Base-by-base conservation (phyloP, 108 stramenopile genomes). In the Bacterosira constricta region DNA sequence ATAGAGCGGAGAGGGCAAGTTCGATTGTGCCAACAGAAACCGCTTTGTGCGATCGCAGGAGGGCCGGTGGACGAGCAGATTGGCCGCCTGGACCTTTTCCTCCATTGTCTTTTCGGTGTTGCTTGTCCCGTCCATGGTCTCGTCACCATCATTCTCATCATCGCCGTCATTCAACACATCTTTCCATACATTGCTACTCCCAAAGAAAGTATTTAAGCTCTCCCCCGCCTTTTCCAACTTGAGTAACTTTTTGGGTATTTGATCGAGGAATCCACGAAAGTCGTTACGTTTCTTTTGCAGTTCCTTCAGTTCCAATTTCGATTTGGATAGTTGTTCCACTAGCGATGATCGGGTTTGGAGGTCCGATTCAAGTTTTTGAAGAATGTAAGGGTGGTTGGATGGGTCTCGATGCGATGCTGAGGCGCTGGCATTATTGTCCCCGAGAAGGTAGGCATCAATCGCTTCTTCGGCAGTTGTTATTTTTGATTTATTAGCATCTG, bases 151-250 rank as follows among this genome's bases (percentile, higher is more conserved):
- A 1, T 76, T n/a, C 37, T 75, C 62, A n/a, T 66, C 52, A 26
- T 64, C 51, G 10, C 25, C 29, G 51, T 37, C 44, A 73, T 67
- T 30, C 53, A 55, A 20, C 41, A 55, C 46, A 15, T 53, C 51
- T 2, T 38, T 63, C 32, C 26, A 66, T 39, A 66, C 47, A 47
- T 29, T 25, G 8, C 50, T 35, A 23, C 35, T 46, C n/a, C 68
- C 63, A 55, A 90, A 88, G 59, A 86, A 89, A 30, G 64, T 62
- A 72, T 85, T 88, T 61, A 92, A 57, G 23, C 85, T 79, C 63
- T 84, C 61, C 39, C 79, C 85, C 10, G 80, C 77, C 59, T 63
- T 57, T 73, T 92, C 90, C 68, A 95, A 56, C 20, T 84, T 80
- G 5, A 31, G 35, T 29, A 95, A 32, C 66, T 88, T 83, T 5